A percentile compares a stretch with the other conserved stretches of the same genome.
Conservation (phyloP, 2,329 filamentous ascomycete species). For the Aspergillus aculeatinus region DNA sequence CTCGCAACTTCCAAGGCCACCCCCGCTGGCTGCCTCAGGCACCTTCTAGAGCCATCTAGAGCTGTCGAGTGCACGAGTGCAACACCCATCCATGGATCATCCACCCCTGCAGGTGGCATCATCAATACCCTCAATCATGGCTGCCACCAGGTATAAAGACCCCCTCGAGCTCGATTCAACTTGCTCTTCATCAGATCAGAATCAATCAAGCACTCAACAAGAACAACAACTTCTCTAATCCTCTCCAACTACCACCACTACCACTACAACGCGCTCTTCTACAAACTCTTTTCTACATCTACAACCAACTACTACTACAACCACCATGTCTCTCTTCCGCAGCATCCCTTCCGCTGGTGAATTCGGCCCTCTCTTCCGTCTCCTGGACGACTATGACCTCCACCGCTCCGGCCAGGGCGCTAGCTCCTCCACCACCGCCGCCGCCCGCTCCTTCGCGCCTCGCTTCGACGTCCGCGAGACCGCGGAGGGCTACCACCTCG, state of each 20-base stretch:
- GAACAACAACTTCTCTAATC: conserved; percentile 3
- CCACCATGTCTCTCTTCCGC: conserved; percentile 38
- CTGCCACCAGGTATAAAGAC: conserved; percentile 19
- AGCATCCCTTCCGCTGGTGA: conserved; percentile 33
- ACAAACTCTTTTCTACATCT: not conserved
- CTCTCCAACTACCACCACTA: not conserved
- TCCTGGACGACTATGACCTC: conserved; percentile 46
- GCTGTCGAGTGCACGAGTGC: not conserved
- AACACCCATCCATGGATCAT: too few relatives aligned
- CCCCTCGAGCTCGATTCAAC: conserved; percentile 7
- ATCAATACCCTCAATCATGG: not conserved
- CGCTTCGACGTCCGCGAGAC: conserved; percentile 50
- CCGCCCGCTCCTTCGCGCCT: conserved; percentile 40
- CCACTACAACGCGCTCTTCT: conserved; percentile 1
- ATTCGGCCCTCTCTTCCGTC: conserved; percentile 46
- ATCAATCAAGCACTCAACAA: conserved; percentile 9
- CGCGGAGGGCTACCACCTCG: conserved; percentile 46
- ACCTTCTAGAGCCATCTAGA: not conserved
- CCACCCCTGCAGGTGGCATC: not conserved
- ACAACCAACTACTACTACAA: conserved; percentile 1
- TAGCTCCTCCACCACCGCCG: not conserved
- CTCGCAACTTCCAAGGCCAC: not conserved
- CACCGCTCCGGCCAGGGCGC: conserved; percentile 32
- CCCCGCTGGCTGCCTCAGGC: not conserved
- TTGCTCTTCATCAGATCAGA: conserved; percentile 8